phyloP scores from a whole-genome alignment of 805 yeast species.

The Ogataea naganishii region DNA sequence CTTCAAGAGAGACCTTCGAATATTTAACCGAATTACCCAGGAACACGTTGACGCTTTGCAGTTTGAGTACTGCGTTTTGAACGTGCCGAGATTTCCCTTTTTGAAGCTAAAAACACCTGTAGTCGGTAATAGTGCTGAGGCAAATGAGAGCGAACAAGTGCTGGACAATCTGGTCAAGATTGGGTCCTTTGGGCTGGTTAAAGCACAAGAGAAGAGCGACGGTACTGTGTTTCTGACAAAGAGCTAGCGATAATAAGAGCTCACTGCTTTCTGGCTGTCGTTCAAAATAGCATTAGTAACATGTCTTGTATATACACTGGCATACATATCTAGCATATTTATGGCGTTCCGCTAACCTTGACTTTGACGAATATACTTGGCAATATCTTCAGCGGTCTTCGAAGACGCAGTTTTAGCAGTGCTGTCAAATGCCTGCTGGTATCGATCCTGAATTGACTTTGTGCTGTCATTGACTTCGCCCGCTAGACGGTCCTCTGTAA shows the following conservation, averaged over 20 bases:
- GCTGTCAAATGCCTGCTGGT: constrained; percentile 62
- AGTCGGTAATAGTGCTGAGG: constrained; percentile 3
- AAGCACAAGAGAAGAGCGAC: constrained; percentile 10
- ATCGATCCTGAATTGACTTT: constrained; percentile 53
- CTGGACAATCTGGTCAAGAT: constrained; percentile 13
- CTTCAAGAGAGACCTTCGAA: constrained; percentile 4
- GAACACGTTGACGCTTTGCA: no score
- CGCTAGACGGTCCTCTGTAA: constrained; percentile 52
- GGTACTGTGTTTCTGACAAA: constrained; percentile 13
- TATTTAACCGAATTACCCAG: no score
- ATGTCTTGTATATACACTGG: no score
- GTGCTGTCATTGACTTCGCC: constrained; percentile 47
- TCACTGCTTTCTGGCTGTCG: no score
- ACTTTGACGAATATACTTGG: constrained; percentile 41
- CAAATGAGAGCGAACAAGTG: constrained; percentile 4
- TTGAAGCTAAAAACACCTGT: constrained; percentile 7
- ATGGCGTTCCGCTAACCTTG: constrained; percentile 8
- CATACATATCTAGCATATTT: no score
- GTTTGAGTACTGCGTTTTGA: constrained; percentile 12
- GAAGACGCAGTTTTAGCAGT: constrained; percentile 55
- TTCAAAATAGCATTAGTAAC: no score
- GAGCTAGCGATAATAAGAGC: no score
- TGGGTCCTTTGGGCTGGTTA: constrained; percentile 17
- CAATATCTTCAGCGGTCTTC: constrained; percentile 64
- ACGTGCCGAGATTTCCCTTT: constrained; percentile 15